Percentiles rank a stretch among this genome's conserved stretches.
Conservation (phyloP, 1,284 basidiomycete genomes). For the Ceraceosorus guamensis region DNA sequence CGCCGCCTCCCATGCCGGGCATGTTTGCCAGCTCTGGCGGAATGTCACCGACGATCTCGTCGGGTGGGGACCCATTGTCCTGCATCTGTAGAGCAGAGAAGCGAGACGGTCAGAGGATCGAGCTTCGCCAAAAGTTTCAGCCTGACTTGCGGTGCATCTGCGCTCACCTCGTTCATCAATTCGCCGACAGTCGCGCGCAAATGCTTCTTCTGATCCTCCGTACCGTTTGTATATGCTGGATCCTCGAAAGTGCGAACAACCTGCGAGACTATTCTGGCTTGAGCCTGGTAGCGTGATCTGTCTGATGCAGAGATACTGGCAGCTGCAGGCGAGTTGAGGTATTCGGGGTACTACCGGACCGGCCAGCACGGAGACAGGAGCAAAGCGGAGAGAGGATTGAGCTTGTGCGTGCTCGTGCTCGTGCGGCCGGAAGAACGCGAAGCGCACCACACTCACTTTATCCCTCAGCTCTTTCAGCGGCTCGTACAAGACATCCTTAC, state of each 20-base stretch:
- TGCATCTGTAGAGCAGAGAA: slow-evolving; percentile 60
- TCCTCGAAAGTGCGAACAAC: slow-evolving; percentile 71
- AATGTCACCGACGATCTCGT: slow-evolving; percentile 83
- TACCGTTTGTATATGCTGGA: slow-evolving; percentile 48
- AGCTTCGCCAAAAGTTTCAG: slow-evolving; percentile 7
- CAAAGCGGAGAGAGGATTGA: background rate
- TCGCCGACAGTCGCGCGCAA: slow-evolving; percentile 58
- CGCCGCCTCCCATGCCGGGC: slow-evolving; percentile 24
- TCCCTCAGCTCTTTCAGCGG: slow-evolving; percentile 79
- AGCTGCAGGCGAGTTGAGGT: slow-evolving; percentile 53
- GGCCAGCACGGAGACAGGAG: background rate
- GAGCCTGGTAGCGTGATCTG: slow-evolving; percentile 62
- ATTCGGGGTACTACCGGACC: slow-evolving; percentile 66
- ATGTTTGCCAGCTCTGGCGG: slow-evolving; percentile 57
- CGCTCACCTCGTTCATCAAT: slow-evolving; percentile 69
- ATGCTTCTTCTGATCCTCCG: slow-evolving; percentile 57
- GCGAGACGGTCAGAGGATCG: slow-evolving; percentile 2
- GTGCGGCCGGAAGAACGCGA: background rate
- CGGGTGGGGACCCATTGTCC: slow-evolving; percentile 73
- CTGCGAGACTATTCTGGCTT: slow-evolving; percentile 60
- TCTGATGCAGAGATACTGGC: slow-evolving; percentile 58
- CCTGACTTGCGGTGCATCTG: no score
- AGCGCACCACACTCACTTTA: slow-evolving; percentile 57
- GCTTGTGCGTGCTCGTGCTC: no score
- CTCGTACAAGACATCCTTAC: slow-evolving; percentile 84